These are phyloP conservation scores for Neophaeococcomyces aloes DNA, from an alignment of 2,329 filamentous ascomycete species.

Conservation along the genomic window DNA sequence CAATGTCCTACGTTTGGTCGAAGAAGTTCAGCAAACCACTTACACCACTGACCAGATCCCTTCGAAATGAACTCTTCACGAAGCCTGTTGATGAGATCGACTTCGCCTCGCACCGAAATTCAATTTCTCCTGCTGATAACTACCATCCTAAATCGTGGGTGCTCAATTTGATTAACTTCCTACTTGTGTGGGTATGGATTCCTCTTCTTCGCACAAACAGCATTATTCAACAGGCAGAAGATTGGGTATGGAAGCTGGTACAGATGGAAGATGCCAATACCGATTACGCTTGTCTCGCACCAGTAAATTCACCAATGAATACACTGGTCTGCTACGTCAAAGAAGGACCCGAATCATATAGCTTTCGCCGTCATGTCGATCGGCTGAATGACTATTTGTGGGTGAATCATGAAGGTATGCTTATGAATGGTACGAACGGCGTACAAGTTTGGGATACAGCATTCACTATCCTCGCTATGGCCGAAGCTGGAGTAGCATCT, in stretches of 20 bases:
- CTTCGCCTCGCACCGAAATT: constrained; percentile 69
- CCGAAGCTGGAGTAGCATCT: constrained; percentile 67
- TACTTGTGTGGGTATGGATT: constrained; percentile 68
- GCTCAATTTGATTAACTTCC: constrained; percentile 66
- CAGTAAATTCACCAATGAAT: constrained; percentile 86
- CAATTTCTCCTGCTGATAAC: constrained; percentile 69
- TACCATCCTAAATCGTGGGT: constrained; percentile 87
- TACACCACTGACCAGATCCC: constrained; percentile 59
- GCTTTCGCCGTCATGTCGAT: constrained; percentile 67
- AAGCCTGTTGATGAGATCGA: constrained; percentile 68
- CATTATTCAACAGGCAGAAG: constrained; percentile 62
- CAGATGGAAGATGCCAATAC: constrained; percentile 91
- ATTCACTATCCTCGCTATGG: constrained; percentile 73
- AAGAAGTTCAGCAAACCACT: constrained; percentile 68
- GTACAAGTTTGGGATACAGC: constrained; percentile 96
- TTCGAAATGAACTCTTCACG: constrained; percentile 73
- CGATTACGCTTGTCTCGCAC: constrained; percentile 72
- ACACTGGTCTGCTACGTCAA: constrained; percentile 74
- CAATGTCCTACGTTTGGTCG: constrained; percentile 85
- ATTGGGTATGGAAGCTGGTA: constrained; percentile 71
- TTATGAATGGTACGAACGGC: constrained; percentile 94
- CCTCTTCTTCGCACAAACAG: constrained; percentile 60
- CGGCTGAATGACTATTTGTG: constrained; percentile 78
- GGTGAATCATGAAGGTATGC: constrained; percentile 85
- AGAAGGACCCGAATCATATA: constrained; percentile 63